phyloP scores from a whole-genome alignment of 306 rosid species.

The Prunus kanzakura region DNA sequence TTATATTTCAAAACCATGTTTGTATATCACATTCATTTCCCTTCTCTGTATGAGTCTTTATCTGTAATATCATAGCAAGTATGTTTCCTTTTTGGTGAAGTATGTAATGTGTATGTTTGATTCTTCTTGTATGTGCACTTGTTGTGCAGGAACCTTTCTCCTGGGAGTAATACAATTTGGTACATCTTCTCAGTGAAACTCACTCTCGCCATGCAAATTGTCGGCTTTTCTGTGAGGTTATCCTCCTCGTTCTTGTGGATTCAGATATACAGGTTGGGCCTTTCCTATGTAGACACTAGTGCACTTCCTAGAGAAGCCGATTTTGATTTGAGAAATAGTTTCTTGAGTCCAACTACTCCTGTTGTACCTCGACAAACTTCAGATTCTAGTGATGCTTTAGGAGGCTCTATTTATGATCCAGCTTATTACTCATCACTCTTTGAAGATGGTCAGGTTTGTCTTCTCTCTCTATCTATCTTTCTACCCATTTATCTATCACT shows the following conservation, averaged over 20 bases:
- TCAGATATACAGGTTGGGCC: slow-evolving; percentile 94
- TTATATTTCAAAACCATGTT: too few species aligned
- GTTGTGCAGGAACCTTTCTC: slow-evolving; percentile 70
- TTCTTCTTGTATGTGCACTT: background rate
- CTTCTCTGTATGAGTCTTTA: background rate
- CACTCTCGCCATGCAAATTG: slow-evolving; percentile 73
- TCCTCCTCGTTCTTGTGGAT: slow-evolving; percentile 84
- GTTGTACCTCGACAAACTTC: slow-evolving; percentile 62
- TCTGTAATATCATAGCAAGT: background rate
- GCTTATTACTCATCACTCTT: slow-evolving; percentile 75
- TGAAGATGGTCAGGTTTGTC: slow-evolving; percentile 55
- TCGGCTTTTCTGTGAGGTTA: slow-evolving; percentile 69
- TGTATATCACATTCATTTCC: background rate
- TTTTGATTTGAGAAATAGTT: slow-evolving; percentile 71
- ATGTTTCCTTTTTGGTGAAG: background rate
- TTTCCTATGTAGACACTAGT: slow-evolving; percentile 49
- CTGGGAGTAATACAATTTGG: slow-evolving; percentile 34
- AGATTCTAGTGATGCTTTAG: slow-evolving; percentile 73
- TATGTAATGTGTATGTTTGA: background rate
- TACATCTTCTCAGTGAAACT: slow-evolving; percentile 79
- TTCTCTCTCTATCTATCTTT: background rate
- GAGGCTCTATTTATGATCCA: slow-evolving; percentile 92
- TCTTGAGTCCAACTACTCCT: slow-evolving; percentile 77
- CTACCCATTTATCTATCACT: background rate
- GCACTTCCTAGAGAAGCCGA: slow-evolving; percentile 56